Percentiles rank a stretch among this genome's conserved stretches.
phyloP scores from a whole-genome alignment of 768 basidiomycete species.

The Phlebiopsis gigantea region DNA sequence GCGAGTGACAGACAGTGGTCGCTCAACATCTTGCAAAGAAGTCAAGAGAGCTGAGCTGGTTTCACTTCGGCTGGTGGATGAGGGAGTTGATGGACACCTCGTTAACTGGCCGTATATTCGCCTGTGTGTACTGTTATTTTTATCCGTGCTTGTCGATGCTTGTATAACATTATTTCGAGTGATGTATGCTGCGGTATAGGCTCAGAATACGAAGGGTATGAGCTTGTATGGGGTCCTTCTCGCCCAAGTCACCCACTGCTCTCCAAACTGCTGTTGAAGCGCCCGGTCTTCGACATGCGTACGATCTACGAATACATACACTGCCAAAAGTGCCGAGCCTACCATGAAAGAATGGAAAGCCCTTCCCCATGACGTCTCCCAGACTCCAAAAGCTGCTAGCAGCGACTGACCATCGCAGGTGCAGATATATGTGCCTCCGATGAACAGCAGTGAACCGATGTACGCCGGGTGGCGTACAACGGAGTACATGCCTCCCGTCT shows the following conservation, averaged over 20 bases:
- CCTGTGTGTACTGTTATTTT: background rate
- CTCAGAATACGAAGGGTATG: slow-evolving; percentile 7
- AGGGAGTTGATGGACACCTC: background rate
- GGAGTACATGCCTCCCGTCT: slow-evolving; percentile 17
- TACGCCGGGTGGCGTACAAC: slow-evolving; percentile 20
- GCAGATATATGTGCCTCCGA: slow-evolving; percentile 6
- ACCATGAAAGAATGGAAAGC: background rate
- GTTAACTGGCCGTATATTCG: background rate
- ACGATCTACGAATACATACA: background rate
- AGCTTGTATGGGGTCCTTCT: slow-evolving; percentile 9
- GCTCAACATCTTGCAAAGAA: slow-evolving; percentile 38
- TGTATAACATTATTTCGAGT: background rate
- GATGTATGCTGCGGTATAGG: background rate
- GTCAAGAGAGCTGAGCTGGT: background rate
- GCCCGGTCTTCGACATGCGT: slow-evolving; percentile 3
- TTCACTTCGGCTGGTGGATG: no score
- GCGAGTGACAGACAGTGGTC: slow-evolving; percentile 62
- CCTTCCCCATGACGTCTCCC: background rate
- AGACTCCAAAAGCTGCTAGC: background rate
- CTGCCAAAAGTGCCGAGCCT: background rate
- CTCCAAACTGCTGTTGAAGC: slow-evolving; percentile 1
- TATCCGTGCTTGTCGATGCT: background rate
- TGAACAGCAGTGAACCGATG: slow-evolving; percentile 9
- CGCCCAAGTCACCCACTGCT: slow-evolving; percentile 8
- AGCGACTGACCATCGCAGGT: slow-evolving; percentile 1